Base-by-base conservation (phyloP, 179 eudicot species). In the Silene vulgaris region DNA sequence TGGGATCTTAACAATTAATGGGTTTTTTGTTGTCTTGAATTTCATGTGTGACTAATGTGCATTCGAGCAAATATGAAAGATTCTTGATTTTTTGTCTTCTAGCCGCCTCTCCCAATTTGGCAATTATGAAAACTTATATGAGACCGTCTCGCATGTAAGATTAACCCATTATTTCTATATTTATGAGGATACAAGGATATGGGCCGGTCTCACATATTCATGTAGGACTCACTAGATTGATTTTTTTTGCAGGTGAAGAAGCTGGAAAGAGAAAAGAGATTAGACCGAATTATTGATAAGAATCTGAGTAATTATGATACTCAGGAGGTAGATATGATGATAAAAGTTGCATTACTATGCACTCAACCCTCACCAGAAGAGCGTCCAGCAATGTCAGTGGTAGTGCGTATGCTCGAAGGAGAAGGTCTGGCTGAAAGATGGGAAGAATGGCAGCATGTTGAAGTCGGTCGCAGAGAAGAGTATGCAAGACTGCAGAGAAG, bases 341-440 rank as follows among this genome's bases (percentile, higher is more conserved):
- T 95, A 74, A 85, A 90, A 85, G 91, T 95, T 43, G 97, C 99
- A 57, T 80, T 95, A 66, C 88, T 94, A 68, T 95, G 97, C 74
- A 95, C 97, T 45, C 99, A 95, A 85, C 40, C 82, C 11, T 84
- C 90, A 8, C 95, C 99, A 0, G 99, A 95, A 81, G 96, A 92
- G 28, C 96, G 99, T 0, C 99, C 99, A 26, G 76, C 84, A 45
- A 92, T 95, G 99, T 95, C 97, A 5, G 97, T 89, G 81, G 99
- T 95, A 59, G 99, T 95, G n/a, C 76, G 97, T 65, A 90, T 95
- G 99, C 87, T 95, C 14, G 99, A 95, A 87, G 99, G 99, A 54
- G 99, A 95, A 78, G 99, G 99, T n/a, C 89, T 95, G 17, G 97
- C 95, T 11, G 97, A 92, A 83, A 85, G 97, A 81, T 95, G 99